Conservation (phyloP, 1,284 basidiomycete genomes). For the Pseudozyma sp. region DNA sequence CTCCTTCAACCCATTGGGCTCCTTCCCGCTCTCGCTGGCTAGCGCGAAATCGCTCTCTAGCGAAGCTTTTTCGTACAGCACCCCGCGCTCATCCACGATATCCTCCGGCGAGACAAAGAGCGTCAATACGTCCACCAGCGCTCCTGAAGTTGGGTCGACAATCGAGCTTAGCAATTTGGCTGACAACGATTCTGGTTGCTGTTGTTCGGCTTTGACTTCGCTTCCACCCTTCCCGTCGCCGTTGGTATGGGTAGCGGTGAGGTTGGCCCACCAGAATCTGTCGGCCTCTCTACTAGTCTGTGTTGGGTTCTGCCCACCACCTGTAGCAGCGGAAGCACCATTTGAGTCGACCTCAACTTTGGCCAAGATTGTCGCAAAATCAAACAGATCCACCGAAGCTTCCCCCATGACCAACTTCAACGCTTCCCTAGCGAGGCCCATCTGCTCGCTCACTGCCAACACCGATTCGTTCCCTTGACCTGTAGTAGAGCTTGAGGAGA, state of each 20-base stretch:
- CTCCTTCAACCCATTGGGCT: conserved; percentile 4
- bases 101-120: conserved; percentile 41
- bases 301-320: neutral
- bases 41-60: neutral
- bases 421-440: conserved; percentile 41
- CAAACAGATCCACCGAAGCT: conserved; percentile 24
- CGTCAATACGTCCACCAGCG: conserved; percentile 38
- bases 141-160: conserved; percentile 29
- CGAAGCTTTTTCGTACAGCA: conserved; percentile 28
- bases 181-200: conserved; percentile 7
- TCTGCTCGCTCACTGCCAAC: conserved; percentile 48
- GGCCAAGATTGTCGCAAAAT: conserved; percentile 29
- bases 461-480: conserved; percentile 11
- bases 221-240: conserved; percentile 8
- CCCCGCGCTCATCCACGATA: conserved; percentile 35
- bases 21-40: neutral
- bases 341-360: conserved; percentile 19
- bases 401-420: conserved; percentile 17
- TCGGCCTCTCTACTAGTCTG: conserved; percentile 12
- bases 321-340: conserved; percentile 1
- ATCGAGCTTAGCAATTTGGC: conserved; percentile 29
- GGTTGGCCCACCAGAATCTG: conserved; percentile 37
- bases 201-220: conserved; percentile 9
- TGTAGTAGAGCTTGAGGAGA: conserved; percentile 6
- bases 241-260: neutral